These are phyloP conservation scores for Allium cepa DNA, from an alignment of 106 monocot species.

Conservation along the genomic window DNA sequence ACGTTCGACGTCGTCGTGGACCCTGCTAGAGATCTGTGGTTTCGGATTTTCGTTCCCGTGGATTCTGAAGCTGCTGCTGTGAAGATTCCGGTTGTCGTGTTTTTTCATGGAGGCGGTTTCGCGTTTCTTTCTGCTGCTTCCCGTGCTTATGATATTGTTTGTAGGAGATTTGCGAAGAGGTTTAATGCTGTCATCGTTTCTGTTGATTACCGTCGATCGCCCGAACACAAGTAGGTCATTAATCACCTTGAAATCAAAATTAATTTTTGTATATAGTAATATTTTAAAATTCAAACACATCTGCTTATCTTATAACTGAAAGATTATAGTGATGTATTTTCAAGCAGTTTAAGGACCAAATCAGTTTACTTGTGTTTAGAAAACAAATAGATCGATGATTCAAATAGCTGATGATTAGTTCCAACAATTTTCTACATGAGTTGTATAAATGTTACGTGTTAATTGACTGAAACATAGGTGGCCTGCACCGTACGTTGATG, in stretches of 20 bases:
- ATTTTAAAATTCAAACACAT: no score
- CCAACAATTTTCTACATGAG: no score
- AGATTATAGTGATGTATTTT: no score
- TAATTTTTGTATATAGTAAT: no score
- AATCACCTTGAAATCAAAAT: no score
- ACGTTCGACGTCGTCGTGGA: conserved; percentile 42
- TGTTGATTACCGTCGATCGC: conserved; percentile 23
- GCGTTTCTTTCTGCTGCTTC: conserved; percentile 22
- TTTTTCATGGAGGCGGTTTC: conserved; percentile 67
- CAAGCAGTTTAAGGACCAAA: no score
- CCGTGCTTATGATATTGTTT: conserved; percentile 13
- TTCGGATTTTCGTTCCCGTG: conserved; percentile 45
- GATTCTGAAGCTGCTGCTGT: conserved; percentile 8
- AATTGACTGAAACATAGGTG: no score
- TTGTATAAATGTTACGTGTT: no score
- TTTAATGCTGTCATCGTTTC: conserved; percentile 15
- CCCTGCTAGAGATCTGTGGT: conserved; percentile 22
- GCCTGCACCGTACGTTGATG: background rate
- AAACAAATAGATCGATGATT: no score
- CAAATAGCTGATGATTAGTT: no score
- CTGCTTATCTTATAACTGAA: no score
- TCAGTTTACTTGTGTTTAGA: no score
- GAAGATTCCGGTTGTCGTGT: conserved; percentile 20
- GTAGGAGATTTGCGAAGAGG: conserved; percentile 12
- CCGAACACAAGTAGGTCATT: conserved; percentile 1